These are phyloP conservation scores for Ophiosphaerella narmari DNA, from an alignment of 2,329 filamentous ascomycete species.

Conservation along the genomic window DNA sequence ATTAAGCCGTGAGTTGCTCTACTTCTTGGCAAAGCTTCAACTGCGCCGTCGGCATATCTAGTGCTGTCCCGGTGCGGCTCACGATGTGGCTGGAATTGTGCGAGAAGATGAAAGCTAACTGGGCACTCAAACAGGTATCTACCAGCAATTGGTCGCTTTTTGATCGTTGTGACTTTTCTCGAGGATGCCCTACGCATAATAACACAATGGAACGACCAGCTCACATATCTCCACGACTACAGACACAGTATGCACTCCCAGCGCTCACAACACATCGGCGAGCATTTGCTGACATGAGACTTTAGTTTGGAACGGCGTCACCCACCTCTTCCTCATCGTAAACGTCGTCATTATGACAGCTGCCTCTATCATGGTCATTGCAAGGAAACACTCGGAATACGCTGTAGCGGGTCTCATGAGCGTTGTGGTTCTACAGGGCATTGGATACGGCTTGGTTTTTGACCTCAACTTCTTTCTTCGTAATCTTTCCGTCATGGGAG, in stretches of 20 bases:
- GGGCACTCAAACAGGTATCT: conserved; percentile 68
- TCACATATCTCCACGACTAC: conserved; percentile 91
- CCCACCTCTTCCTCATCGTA: conserved; percentile 86
- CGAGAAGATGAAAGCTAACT: conserved; percentile 26
- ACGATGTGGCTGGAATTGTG: too few relatives aligned
- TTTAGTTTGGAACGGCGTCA: conserved; percentile 83
- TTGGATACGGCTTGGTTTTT: conserved; percentile 97
- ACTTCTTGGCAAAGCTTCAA: neutral
- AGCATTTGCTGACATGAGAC: conserved; percentile 23
- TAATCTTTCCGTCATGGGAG: conserved; percentile 96
- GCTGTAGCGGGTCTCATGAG: conserved; percentile 87
- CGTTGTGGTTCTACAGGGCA: conserved; percentile 89
- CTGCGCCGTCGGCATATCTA: neutral
- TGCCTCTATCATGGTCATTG: conserved; percentile 86
- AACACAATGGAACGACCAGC: conserved; percentile 96
- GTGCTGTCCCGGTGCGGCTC: too few relatives aligned
- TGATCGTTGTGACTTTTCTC: conserved; percentile 98
- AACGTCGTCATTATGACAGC: conserved; percentile 88
- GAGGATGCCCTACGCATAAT: conserved; percentile 95
- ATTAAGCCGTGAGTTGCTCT: conserved; percentile 80
- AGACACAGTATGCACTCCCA: conserved; percentile 70
- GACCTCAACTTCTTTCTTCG: conserved; percentile 99
- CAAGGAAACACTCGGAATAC: conserved; percentile 89
- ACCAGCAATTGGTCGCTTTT: conserved; percentile 91
- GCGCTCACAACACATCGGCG: neutral